phyloP scores from a whole-genome alignment of 768 basidiomycete genomes.

The Xerocomellus amylosporus region DNA sequence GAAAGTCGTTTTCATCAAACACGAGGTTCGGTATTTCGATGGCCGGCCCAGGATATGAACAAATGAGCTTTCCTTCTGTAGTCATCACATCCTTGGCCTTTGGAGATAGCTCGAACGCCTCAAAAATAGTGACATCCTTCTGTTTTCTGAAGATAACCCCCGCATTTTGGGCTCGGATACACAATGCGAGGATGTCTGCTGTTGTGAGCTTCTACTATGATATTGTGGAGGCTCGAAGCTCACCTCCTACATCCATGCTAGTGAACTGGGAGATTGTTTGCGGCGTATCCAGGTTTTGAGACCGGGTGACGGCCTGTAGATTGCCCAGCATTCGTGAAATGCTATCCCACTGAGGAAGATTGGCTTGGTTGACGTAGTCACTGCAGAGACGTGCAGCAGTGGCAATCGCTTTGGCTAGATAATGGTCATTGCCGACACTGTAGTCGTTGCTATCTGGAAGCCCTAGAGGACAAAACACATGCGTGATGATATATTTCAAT shows the following conservation, averaged over 20 bases:
- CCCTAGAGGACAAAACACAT: conserved; percentile 42
- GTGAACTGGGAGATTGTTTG: conserved; percentile 15
- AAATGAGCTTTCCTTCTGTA: conserved; percentile 40
- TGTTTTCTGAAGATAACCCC: conserved; percentile 39
- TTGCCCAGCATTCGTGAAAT: conserved; percentile 31
- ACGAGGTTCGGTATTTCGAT: conserved; percentile 32
- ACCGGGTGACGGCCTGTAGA: conserved; percentile 4
- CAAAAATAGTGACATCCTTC: conserved; percentile 32
- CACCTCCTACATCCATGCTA: conserved; percentile 22
- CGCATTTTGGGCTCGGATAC: conserved; percentile 47
- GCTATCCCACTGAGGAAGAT: conserved; percentile 26
- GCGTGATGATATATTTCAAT: conserved; percentile 35
- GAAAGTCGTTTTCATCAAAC: conserved; percentile 12
- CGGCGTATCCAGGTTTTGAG: neutral
- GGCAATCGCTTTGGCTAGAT: conserved; percentile 23
- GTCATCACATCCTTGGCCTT: conserved; percentile 34
- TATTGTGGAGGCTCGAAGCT: neutral
- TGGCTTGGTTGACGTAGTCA: neutral
- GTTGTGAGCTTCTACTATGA: neutral
- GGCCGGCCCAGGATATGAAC: conserved; percentile 45
- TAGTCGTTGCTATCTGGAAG: conserved; percentile 39
- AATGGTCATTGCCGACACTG: conserved; percentile 20
- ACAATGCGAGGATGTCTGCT: conserved; percentile 37
- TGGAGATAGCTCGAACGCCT: conserved; percentile 46
- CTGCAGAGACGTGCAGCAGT: conserved; percentile 22